Evolutionary conservation across 2,329 filamentous ascomycete species (phyloP).

Genomic region (Pseudogymnoascus sp.): DNA sequence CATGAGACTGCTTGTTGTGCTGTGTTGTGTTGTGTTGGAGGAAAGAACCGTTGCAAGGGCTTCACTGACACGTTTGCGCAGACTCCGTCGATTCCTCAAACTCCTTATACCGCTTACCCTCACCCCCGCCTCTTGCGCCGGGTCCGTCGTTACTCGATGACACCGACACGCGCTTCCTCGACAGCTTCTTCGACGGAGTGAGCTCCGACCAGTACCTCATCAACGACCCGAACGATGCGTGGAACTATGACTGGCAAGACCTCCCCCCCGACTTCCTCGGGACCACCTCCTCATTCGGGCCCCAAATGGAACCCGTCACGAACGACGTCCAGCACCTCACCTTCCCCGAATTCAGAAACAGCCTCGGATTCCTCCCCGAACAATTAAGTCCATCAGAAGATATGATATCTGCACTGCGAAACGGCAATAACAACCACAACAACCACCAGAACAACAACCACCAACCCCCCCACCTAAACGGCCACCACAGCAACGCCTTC

Average conservation of each 20-base stretch:
- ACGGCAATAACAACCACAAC: conserved; percentile 27
- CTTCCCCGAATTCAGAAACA: background rate
- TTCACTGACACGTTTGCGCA: conserved; percentile 20
- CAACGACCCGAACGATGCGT: conserved; percentile 41
- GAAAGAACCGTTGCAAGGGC: background rate
- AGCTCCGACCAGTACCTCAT: conserved; percentile 39
- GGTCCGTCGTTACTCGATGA: conserved; percentile 60
- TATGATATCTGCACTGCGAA: conserved; percentile 47
- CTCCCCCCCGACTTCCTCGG: conserved; percentile 60
- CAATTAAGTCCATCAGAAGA: conserved; percentile 30
- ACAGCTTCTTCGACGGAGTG: conserved; percentile 50
- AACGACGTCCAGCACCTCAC: background rate
- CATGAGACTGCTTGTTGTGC: background rate
- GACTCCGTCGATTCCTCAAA: conserved; percentile 38
- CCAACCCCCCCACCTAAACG: background rate
- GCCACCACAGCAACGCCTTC: background rate
- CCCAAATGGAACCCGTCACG: conserved; percentile 31
- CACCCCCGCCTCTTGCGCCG: conserved; percentile 55
- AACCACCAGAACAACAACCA: conserved; percentile 14
- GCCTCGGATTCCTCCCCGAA: conserved; percentile 12
- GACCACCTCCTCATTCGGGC: conserved; percentile 55
- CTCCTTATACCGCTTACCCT: conserved; percentile 39
- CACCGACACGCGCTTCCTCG: conserved; percentile 51
- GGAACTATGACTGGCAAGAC: conserved; percentile 47
- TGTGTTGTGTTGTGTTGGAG: background rate